These are phyloP conservation scores for Fusarium miscanthi DNA, from an alignment of 2,329 filamentous ascomycete genomes.

Conservation along the genomic window DNA sequence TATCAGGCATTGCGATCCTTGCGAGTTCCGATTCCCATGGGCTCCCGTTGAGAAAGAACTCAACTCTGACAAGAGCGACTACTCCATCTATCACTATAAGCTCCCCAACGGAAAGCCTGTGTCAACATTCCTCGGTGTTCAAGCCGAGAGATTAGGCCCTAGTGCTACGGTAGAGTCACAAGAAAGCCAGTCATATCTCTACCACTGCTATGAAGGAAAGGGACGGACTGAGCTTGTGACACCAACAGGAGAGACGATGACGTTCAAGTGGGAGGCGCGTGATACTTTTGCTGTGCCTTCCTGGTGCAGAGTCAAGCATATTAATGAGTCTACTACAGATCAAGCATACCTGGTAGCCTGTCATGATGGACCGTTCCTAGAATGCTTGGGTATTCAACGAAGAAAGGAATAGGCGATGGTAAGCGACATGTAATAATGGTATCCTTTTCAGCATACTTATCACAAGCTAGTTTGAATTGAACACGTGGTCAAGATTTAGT, in stretches of 20 bases:
- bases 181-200: constrained; percentile 63
- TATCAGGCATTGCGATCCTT: constrained; percentile 48
- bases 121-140: constrained; percentile 59
- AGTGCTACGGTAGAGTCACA: constrained; percentile 50
- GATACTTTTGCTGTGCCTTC: constrained; percentile 66
- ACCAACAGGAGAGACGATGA: constrained; percentile 46
- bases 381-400: constrained; percentile 25
- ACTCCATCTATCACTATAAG: constrained; percentile 53
- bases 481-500: fast-evolving
- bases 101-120: constrained; percentile 47
- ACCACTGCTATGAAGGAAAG: constrained; percentile 62
- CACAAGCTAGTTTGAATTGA: not conserved
- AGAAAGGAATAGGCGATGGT: not conserved
- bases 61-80: constrained; percentile 45
- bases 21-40: constrained; percentile 59
- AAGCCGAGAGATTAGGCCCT: constrained; percentile 59
- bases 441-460: not conserved
- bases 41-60: constrained; percentile 53
- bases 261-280: constrained; percentile 56
- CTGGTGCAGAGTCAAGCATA: constrained; percentile 62
- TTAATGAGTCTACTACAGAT: constrained; percentile 47
- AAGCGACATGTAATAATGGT: fast-evolving
- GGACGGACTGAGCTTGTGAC: constrained; percentile 56
- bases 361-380: constrained; percentile 51
- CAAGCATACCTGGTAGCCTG: constrained; percentile 51